phyloP scores from a whole-genome alignment of 2,329 filamentous ascomycete species.

The Fusarium multiceps region DNA sequence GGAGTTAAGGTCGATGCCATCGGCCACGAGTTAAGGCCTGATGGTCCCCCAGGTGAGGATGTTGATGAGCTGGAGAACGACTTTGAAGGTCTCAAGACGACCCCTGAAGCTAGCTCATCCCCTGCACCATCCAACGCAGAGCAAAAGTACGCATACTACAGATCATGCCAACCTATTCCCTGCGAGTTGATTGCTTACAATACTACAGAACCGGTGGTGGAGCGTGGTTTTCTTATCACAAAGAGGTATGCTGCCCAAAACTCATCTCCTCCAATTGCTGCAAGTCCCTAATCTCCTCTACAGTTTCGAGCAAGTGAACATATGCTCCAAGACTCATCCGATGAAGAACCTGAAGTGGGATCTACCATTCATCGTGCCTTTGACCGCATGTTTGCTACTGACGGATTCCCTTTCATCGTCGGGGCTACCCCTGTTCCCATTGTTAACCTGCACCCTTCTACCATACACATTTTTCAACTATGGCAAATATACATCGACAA shows the following conservation, averaged over 20 bases:
- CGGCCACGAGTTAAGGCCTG: conserved; percentile 57
- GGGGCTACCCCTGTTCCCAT: conserved; percentile 58
- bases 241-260: conserved; percentile 56
- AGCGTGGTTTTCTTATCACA: conserved; percentile 63
- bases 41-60: conserved; percentile 57
- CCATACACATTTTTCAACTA: conserved; percentile 70
- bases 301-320: conserved; percentile 65
- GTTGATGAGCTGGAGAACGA: conserved; percentile 68
- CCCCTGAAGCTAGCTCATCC: conserved; percentile 58
- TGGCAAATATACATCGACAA: conserved; percentile 79
- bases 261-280: background rate
- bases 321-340: conserved; percentile 64
- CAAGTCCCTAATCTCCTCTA: conserved; percentile 9
- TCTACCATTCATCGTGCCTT: conserved; percentile 68
- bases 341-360: conserved; percentile 65
- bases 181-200: conserved; percentile 20
- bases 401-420: conserved; percentile 68
- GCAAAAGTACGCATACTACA: conserved; percentile 42
- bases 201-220: conserved; percentile 31
- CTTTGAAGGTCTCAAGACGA: conserved; percentile 65
- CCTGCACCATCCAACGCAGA: conserved; percentile 46
- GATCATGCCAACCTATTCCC: background rate
- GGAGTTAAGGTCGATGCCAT: conserved; percentile 77
- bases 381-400: conserved; percentile 68
- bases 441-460: conserved; percentile 62